Base-by-base conservation (phyloP, 352 stramenopile species). In the Phytophthora multivora region DNA sequence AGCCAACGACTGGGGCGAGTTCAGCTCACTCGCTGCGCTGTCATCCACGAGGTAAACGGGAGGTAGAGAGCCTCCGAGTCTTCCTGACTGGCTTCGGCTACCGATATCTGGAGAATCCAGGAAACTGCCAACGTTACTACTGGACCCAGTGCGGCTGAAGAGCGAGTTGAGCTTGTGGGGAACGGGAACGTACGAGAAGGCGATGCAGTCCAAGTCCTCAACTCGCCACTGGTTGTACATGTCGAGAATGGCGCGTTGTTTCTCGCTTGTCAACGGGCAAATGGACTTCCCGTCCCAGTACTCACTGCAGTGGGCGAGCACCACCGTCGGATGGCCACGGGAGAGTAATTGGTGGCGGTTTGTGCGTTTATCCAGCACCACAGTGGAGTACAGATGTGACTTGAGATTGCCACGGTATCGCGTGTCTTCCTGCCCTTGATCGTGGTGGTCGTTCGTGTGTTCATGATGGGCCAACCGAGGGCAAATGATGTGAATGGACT, bases 211-310 rank as follows among this genome's bases (percentile, higher is more conserved):
- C 18, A 96, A 52, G 51, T 96, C 87, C 68, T 96, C 87, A 12
- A 93, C 85, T 10, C 84, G 82, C 87, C 87, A 96, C 46, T 96
- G 87, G 51, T 93, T 90, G 66, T 94, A 96, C 86, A 96, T 94
- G 16, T 96, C 87, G 15, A 93, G 66, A 43, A 96, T 96, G 15
- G 72, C 60, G 5, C 81, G 83, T 38, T 89, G 75, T 60, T 91
- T 94, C 16, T 96, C 87, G 30, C 50, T 84, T 54, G 80, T 92
- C 12, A 96, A 59, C 6, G 87, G 87, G 38, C 87, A 96, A 35
- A 96, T 96, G 0, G 83, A 93, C 43, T 94, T 93, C 25, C 87
- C 87, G 52, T 96, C 87, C 87, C 87, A 96, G 57, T 92, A 94
- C 53, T 96, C 87, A 45, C 69, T 90, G 59, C 85, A 94, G 35